Base-by-base conservation (phyloP, 176 grass and related monocot species). In the Triticum dicoccoides region DNA sequence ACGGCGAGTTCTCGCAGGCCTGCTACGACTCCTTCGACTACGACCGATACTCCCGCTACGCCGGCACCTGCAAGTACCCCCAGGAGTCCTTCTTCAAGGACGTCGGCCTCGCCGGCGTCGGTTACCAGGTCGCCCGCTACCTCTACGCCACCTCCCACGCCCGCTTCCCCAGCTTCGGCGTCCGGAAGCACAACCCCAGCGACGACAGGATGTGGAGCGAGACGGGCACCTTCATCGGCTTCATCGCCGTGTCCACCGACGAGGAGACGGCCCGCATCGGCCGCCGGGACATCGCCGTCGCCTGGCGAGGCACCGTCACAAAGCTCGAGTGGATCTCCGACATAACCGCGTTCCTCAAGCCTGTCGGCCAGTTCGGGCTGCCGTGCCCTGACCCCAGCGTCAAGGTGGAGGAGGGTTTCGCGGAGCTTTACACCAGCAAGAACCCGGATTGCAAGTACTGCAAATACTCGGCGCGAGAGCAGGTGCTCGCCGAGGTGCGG, bases 1-100 rank as follows among this genome's bases (percentile, higher is more conserved):
- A 93, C 86, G 94, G 94, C 4, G 94, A 96, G 87, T 82, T 96
- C 82, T 87, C 84, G 8, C 91, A 91, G 85, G 94, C 89, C 9
- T 88, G 87, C 82, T 93, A 96, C 88, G 91, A 96, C 84, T 68
- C 84, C 15, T 96, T 96, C 80, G 88, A 93, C 87, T 86, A 88
- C 71, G 89, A 93, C 51, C 65, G 45, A 37, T 89, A 80, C 86
- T 96, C 94, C 25, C 84, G 82, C 3, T 90, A 88, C 89, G 93
- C 79, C 80, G 91, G 91, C 64, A 94, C 64, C 59, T 89, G 91
- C 69, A 86, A 62, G 84, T 96, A 88, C 61, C 4, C 7, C 39
- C 5, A 76, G 21, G 49, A 52, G 5, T 52, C 24, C 21, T 89
- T 96, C 89, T 93, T 93, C 61, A 12, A 12, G 2, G n/a, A 69